Evolutionary conservation across 805 yeast genomes (phyloP), one percentile per base, ranked within the genome.

Genomic region (Candida golubevii): DNA sequence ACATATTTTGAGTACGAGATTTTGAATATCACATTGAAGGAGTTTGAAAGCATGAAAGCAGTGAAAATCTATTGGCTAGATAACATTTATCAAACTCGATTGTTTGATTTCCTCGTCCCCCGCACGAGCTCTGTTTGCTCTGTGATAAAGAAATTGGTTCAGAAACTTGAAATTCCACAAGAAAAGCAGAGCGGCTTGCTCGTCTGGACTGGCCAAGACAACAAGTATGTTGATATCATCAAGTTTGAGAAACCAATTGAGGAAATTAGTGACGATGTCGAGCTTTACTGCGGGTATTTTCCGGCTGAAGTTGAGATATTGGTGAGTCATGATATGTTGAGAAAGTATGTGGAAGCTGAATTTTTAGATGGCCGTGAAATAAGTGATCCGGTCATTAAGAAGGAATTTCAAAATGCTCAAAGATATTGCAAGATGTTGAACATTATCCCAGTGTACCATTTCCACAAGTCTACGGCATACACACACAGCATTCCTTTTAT

Each of bases 401-500:
- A 36, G 5, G 58, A 55, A 36, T 44, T 46, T 33, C 38, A 38
- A 30, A 40, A 48, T 10, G 52, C 53, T 42, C 62, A 53, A 48
- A 50, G 47, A 34, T 51, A 53, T 55, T 57, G 45, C 49, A 66
- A 59, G 42, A 63, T 39, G 36, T 58, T 56, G 51, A 74, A 71
- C 53, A 56, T 85, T 35, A 74, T 86, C 2, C 77, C 85, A 4
- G 95, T 83, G 1, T 72, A 80, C 51, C 97, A 89, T 59, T 90
- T 83, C 65, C 78, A 82, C 61, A 86, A 84, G 54, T 85, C 82
- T 34, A 71, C 83, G 26, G 74, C 71, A 36, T 71, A 71, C 49
- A 70, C 77, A 18, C 98, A 90, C 62, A 90, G 96, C n/a, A 72
- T 84, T 39, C 95, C 97, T 4, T 90, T 90, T 59, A 67, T 85